phyloP scores from a whole-genome alignment of 768 basidiomycete species.

The Trametes villosa region DNA sequence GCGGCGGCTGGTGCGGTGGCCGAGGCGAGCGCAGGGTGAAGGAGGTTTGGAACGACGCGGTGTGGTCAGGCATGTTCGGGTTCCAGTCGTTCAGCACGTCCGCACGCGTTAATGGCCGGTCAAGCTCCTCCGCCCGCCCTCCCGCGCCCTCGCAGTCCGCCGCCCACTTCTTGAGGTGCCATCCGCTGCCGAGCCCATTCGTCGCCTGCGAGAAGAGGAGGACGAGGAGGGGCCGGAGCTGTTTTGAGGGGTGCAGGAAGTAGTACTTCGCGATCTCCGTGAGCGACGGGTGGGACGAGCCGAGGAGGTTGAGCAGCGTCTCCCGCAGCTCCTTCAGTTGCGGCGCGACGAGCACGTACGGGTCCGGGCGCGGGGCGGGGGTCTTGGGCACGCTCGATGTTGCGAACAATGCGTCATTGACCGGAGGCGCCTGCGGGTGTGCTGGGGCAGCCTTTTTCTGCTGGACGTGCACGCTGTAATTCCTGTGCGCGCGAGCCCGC shows the following conservation, averaged over 20 bases:
- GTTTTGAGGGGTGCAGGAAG: constrained; percentile 87
- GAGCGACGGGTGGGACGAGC: constrained; percentile 87
- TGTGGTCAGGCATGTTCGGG: constrained; percentile 80
- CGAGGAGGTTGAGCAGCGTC: constrained; percentile 77
- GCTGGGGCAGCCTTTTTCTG: constrained; percentile 22
- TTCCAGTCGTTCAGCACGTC: constrained; percentile 93
- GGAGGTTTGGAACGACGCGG: constrained; percentile 61
- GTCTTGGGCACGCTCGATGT: constrained; percentile 9
- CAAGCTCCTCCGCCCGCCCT: constrained; percentile 62
- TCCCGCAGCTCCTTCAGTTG: constrained; percentile 75
- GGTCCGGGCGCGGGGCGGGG: constrained; percentile 51
- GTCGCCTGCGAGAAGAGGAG: constrained; percentile 91
- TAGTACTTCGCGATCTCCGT: constrained; percentile 91
- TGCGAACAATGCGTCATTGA: constrained; percentile 32
- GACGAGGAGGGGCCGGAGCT: constrained; percentile 87
- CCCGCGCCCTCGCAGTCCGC: constrained; percentile 60
- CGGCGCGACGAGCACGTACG: constrained; percentile 68
- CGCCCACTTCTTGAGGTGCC: constrained; percentile 62
- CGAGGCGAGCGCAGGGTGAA: constrained; percentile 49
- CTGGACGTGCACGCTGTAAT: constrained; percentile 31
- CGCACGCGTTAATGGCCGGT: constrained; percentile 76
- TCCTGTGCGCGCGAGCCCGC: constrained; percentile 29
- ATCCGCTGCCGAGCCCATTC: constrained; percentile 80
- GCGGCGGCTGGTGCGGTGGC: constrained; percentile 40
- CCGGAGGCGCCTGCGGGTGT: constrained; percentile 30